Base-by-base conservation (phyloP, 805 yeast genomes). In the Suhomyces sp. region DNA sequence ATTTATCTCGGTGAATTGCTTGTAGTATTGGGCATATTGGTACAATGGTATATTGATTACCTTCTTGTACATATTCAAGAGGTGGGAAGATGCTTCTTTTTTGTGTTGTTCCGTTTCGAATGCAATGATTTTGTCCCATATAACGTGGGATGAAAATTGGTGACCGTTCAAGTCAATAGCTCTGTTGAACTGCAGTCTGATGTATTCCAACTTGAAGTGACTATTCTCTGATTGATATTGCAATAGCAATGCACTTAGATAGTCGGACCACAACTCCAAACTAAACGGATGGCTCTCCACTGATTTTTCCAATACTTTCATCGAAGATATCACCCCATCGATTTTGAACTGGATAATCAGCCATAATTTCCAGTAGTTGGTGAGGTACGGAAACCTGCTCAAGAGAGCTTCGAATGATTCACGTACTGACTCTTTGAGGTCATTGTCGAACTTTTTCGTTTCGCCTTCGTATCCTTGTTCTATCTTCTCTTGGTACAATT, bases 61-160 rank as follows among this genome's bases (percentile, higher is more conserved):
- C 52, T 71, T 69, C 25, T 77, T 59, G 51, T 85, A 76, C 1
- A 82, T 60, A 3, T 66, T 64, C n/a, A 68, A 55, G 3, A 78
- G 65, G 8, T 29, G 37, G 8, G 21, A n/a, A n/a, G 48, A 46
- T 7, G 41, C 10, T 13, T n/a, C 71, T 21, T 65, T 62, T 13
- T 68, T 41, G 6, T 53, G 52, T 6, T 60, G 46, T 13, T 64
- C 59, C n/a, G 72, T 65, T 58, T 83, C 86, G 71, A 83, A 87
- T 39, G 79, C 85, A 21, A 93, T 67, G 54, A 82, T 85, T 49
- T 79, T 75, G 64, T 91, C 96, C 98, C 97, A 93, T 46, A 92
- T 69, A 0, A 83, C 75, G 64, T 91, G 96, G 1, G 96, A 78
- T 55, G 85, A 71, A 67, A 89, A 94, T 53, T 91, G 88, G 31